Conservation (phyloP, 371 early-diverging fungal species). For the Caulochytrium protostelioides region DNA sequence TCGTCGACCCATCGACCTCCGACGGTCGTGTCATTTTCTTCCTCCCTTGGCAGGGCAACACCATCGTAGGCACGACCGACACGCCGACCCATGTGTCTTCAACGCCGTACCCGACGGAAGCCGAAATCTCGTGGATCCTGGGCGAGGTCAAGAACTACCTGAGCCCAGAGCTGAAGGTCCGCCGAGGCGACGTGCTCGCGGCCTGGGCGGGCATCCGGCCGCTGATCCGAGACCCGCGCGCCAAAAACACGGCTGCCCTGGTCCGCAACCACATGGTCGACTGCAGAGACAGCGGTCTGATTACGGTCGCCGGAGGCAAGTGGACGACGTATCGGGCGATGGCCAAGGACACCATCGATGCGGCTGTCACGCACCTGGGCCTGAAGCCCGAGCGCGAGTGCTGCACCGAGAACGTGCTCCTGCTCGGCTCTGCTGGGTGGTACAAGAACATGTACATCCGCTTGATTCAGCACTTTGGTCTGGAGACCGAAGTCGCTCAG, state of each 20-base stretch:
- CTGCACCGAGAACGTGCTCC: slow-evolving; percentile 44
- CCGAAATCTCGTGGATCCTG: slow-evolving; percentile 90
- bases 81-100: slow-evolving; percentile 55
- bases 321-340: slow-evolving; percentile 99
- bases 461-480: slow-evolving; percentile 74
- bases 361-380: slow-evolving; percentile 49
- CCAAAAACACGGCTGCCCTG: slow-evolving; percentile 73
- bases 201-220: slow-evolving; percentile 99
- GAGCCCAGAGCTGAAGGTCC: slow-evolving; percentile 63
- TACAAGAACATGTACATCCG: slow-evolving; percentile 66
- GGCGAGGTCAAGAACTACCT: slow-evolving; percentile 82
- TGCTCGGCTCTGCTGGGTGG: slow-evolving; percentile 83
- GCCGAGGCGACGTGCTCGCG: slow-evolving; percentile 83
- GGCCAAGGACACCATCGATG: slow-evolving; percentile 93
- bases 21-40: slow-evolving; percentile 98
- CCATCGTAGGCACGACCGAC: slow-evolving; percentile 98
- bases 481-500: slow-evolving; percentile 81
- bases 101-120: slow-evolving; percentile 70
- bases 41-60: slow-evolving; percentile 93
- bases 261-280: slow-evolving; percentile 95
- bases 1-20: slow-evolving; percentile 89
- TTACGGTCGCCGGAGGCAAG: slow-evolving; percentile 98
- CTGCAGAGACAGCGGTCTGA: slow-evolving; percentile 53
- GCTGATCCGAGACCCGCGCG: slow-evolving; percentile 83
- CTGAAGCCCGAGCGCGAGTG: slow-evolving; percentile 20